Conservation (phyloP, 1,284 basidiomycete genomes). For the Boletus semigastroideus region DNA sequence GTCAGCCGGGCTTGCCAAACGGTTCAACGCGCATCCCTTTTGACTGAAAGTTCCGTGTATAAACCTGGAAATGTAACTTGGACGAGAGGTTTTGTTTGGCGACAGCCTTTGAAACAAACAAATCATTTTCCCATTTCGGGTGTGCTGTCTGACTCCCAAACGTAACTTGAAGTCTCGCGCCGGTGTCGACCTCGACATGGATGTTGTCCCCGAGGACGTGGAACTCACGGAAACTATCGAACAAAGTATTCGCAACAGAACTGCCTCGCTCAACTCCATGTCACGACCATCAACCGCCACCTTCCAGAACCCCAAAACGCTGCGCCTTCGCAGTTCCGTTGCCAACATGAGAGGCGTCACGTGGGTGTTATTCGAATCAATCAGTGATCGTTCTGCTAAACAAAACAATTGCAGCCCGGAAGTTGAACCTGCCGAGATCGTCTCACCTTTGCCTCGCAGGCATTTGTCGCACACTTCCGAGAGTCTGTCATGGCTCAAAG, state of each 20-base stretch:
- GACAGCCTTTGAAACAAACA: slow-evolving; percentile 20
- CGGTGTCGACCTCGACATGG: slow-evolving; percentile 11
- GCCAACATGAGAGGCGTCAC: slow-evolving; percentile 10
- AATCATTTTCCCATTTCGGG: slow-evolving; percentile 11
- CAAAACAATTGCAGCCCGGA: slow-evolving; percentile 14
- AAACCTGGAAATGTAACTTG: too few relatives aligned
- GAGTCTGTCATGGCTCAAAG: slow-evolving; percentile 51
- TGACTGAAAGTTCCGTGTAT: too few relatives aligned
- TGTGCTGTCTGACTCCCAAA: too few relatives aligned
- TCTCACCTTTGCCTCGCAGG: slow-evolving; percentile 56
- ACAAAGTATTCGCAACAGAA: slow-evolving; percentile 9
- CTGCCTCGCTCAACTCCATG: slow-evolving; percentile 18
- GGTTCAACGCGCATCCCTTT: too few relatives aligned
- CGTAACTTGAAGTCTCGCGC: too few relatives aligned
- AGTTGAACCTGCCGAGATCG: slow-evolving; percentile 41
- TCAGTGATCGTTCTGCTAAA: not conserved
- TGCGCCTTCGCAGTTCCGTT: slow-evolving; percentile 19
- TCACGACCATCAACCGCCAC: slow-evolving; percentile 1
- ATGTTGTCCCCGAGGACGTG: slow-evolving; percentile 14
- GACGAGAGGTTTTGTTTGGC: slow-evolving; percentile 17
- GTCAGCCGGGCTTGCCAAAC: not conserved
- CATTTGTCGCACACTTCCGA: slow-evolving; percentile 53
- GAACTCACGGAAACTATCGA: slow-evolving; percentile 8
- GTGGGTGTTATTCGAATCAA: slow-evolving; percentile 11
- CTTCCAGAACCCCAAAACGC: slow-evolving; percentile 6